Evolutionary conservation across 208 protist genomes (phyloP).

Genomic region (Acanthamoeba healyi): DNA sequence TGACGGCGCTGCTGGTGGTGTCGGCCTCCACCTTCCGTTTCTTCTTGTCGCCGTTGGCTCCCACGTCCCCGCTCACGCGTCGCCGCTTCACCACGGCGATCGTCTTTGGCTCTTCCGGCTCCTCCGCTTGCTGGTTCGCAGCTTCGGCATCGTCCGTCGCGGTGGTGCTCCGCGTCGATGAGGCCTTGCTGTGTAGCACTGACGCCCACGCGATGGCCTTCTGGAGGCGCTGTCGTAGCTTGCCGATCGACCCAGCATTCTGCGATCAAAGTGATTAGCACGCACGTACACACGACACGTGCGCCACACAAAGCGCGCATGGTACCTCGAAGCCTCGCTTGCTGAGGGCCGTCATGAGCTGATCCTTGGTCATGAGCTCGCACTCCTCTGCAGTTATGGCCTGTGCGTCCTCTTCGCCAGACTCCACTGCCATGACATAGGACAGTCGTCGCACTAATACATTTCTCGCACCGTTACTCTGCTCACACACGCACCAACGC

Average conservation of each 20-base stretch:
- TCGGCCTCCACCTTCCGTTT: background rate
- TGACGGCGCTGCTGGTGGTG: background rate
- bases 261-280: background rate
- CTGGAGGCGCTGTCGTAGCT: background rate
- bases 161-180: background rate
- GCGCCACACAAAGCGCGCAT: background rate
- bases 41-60: background rate
- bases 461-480: background rate
- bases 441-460: background rate
- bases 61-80: background rate
- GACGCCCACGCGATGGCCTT: background rate
- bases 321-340: slow-evolving; percentile 28
- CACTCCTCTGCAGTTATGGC: background rate
- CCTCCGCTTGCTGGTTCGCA: background rate
- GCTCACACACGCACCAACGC: background rate
- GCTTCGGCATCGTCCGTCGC: background rate
- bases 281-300: background rate
- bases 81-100: background rate
- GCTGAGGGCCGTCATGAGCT: background rate
- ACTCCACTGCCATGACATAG: slow-evolving; percentile 16
- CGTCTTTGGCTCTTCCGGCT: background rate
- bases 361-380: slow-evolving; percentile 8
- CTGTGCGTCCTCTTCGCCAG: slow-evolving; percentile 14
- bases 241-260: background rate
- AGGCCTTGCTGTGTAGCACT: background rate